phyloP scores from a whole-genome alignment of 495 filamentous ascomycete species.

The Clavariopsis aquatica region DNA sequence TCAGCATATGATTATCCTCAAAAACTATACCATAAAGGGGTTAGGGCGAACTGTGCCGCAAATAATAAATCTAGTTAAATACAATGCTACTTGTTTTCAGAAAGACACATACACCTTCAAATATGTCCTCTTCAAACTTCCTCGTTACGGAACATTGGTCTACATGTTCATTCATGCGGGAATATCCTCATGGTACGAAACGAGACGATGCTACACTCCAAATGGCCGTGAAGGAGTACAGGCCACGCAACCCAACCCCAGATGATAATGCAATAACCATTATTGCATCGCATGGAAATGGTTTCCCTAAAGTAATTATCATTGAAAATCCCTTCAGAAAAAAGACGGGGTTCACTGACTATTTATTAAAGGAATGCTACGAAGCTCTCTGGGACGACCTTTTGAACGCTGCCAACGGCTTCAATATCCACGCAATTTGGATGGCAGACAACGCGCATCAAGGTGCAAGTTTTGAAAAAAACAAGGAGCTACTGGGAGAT shows the following conservation, averaged over 20 bases:
- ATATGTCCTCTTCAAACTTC: constrained; percentile 41
- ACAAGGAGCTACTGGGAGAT: constrained; percentile 43
- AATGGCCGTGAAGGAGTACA: constrained; percentile 50
- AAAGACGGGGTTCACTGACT: too few species aligned
- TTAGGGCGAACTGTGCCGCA: not conserved
- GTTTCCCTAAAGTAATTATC: constrained; percentile 45
- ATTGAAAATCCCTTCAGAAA: not conserved
- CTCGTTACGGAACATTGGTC: constrained; percentile 40
- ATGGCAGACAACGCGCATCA: constrained; percentile 48
- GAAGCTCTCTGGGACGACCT: constrained; percentile 51
- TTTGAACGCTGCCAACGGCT: constrained; percentile 20
- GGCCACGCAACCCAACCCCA: constrained; percentile 33
- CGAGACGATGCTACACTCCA: constrained; percentile 44
- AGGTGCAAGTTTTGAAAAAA: constrained; percentile 44
- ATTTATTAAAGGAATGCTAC: constrained; percentile 42
- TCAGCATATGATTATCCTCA: not conserved
- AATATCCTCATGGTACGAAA: constrained; percentile 40
- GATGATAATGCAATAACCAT: constrained; percentile 43
- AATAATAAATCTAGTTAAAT: not conserved
- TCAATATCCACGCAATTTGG: constrained; percentile 47
- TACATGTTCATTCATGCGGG: constrained; percentile 42
- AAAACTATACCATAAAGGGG: not conserved
- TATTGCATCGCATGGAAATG: constrained; percentile 50
- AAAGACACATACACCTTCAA: not conserved
- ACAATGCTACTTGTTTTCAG: not conserved